Evolutionary conservation across 2,329 filamentous ascomycete genomes (phyloP).

Genomic region (Neonectria punicea): DNA sequence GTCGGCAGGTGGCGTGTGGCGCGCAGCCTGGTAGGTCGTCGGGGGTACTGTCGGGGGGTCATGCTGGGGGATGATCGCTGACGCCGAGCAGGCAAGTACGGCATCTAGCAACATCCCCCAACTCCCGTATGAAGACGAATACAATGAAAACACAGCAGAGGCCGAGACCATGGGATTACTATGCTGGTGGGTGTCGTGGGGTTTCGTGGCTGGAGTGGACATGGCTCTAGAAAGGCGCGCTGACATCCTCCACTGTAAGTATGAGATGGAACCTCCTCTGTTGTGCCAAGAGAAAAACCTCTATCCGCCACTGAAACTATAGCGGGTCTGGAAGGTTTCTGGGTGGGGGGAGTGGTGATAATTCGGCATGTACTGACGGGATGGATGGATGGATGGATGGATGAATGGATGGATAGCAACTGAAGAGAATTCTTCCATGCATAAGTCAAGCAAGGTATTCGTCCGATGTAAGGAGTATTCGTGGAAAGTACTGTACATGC

Average conservation of each 20-base stretch:
- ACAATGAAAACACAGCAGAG: background rate
- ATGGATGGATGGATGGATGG: background rate
- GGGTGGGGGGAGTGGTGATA: constrained; percentile 1
- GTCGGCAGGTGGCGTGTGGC: constrained; percentile 24
- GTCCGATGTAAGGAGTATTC: background rate
- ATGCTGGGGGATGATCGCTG: constrained; percentile 8
- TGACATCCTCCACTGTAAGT: constrained; percentile 5
- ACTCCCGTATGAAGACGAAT: constrained; percentile 7
- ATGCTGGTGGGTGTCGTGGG: constrained; percentile 11
- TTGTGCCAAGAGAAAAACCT: background rate
- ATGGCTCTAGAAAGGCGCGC: constrained; percentile 6
- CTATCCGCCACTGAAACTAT: constrained; percentile 15
- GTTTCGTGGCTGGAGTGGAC: constrained; percentile 1
- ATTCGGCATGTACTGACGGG: constrained; percentile 17
- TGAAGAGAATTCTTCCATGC: constrained; percentile 1
- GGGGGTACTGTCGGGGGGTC: background rate
- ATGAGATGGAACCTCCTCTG: constrained; percentile 1
- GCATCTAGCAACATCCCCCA: constrained; percentile 2
- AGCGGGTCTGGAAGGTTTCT: constrained; percentile 24
- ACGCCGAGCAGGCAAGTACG: background rate
- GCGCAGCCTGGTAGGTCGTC: constrained; percentile 5
- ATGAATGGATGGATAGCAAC: too few relatives aligned
- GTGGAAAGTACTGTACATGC: background rate
- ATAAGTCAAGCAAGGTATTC: background rate
- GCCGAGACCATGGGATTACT: constrained; percentile 16